Evolutionary conservation across 768 basidiomycete genomes (phyloP), one percentile per base, ranked within the genome.

Genomic region (Pulveroboletus ravenelii): DNA sequence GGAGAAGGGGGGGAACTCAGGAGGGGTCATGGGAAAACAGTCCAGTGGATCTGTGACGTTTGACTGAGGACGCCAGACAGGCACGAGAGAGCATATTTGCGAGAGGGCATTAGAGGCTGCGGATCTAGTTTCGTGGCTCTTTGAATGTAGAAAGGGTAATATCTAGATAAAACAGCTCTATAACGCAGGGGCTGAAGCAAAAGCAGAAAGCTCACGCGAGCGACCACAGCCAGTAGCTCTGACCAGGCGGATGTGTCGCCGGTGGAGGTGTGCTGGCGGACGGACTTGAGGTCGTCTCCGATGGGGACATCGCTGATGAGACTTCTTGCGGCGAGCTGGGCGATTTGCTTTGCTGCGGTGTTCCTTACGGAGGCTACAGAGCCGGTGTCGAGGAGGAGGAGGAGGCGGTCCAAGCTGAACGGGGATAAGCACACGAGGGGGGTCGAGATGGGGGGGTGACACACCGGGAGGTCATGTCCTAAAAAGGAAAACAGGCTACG

Each of bases 321-420:
- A 57, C 85, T 85, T 69, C 92, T 87, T 17, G 82, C 85, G 0
- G 93, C 93, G 46, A 99, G 76, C 55, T 94, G 90, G 0, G 93
- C 93, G 40, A 99, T 77, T 67, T 99, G 96, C 62, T 92, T 93
- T 5, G 94, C 94, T 0, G 96, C 95, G n/a, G 96, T 96, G 55
- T 84, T 84, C 64, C 94, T 82, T 57, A 99, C 87, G 44, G 88
- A 87, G 37, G 79, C 71, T 3, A 93, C 93, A 12, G 95, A 94
- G 40, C 96, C 96, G 34, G 93, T 93, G 68, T 97, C 94, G 55
- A 99, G 82, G 40, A 99, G 80, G 62, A 91, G 80, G 67, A 99
- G 85, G 74, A 99, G 87, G 70, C 96, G 86, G 79, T 98, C 96
- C 75, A 97, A 84, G 76, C 94, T 95, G 45, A 8, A 12, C n/a